Conservation (phyloP, 2,329 filamentous ascomycete genomes). For the Parascedosporium putredinis region DNA sequence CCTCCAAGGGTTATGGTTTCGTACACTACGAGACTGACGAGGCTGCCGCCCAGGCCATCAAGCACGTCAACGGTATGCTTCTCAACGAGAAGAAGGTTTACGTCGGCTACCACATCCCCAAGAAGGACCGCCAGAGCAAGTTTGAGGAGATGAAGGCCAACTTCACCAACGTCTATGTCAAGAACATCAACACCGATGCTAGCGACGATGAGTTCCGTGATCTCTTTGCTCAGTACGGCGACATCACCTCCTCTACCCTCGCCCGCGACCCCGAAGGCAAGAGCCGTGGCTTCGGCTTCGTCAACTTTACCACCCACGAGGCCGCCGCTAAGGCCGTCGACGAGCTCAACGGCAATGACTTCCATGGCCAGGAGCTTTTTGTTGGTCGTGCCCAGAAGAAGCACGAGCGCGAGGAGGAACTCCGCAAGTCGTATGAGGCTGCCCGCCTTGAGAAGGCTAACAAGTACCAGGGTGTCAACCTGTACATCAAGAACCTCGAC, state of each 20-base stretch:
- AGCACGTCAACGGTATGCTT: conserved; percentile 99
- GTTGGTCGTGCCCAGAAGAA: conserved; percentile 99
- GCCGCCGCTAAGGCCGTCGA: conserved; percentile 78
- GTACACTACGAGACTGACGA: conserved; percentile 99
- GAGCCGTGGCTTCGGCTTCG: conserved; percentile 91
- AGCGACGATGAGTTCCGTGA: conserved; percentile 90
- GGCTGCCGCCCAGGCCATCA: conserved; percentile 92
- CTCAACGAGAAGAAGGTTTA: conserved; percentile 99
- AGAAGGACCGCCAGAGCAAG: conserved; percentile 99
- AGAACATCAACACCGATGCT: conserved; percentile 82
- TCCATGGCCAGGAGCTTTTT: conserved; percentile 91
- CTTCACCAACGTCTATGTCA: conserved; percentile 99
- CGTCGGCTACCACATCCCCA: conserved; percentile 97
- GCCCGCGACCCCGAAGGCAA: conserved; percentile 83
- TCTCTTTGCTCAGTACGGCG: conserved; percentile 83
- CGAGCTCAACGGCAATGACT: conserved; percentile 81
- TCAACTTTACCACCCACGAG: conserved; percentile 92
- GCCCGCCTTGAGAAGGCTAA: conserved; percentile 95
- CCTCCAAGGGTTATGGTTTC: conserved; percentile 98
- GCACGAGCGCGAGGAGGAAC: conserved; percentile 98
- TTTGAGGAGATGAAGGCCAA: conserved; percentile 99
- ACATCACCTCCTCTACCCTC: conserved; percentile 91
- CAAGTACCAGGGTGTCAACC: conserved; percentile 98
- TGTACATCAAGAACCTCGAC: conserved; percentile 98
- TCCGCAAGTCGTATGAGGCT: conserved; percentile 97